Conservation (phyloP, 768 basidiomycete genomes). For the Artomyces pyxidatus region DNA sequence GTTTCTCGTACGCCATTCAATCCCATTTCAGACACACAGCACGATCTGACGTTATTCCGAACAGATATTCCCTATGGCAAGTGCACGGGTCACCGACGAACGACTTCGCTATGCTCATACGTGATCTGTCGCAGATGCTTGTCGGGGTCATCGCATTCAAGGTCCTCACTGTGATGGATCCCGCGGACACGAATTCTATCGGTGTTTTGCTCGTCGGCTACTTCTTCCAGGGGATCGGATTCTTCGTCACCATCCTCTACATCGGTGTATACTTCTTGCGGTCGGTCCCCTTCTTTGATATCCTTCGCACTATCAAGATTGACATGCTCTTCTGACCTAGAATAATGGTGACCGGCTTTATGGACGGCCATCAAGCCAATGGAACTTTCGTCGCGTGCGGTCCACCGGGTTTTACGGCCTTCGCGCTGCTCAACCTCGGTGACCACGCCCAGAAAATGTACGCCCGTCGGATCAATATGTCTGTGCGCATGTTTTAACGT, state of each 20-base stretch:
- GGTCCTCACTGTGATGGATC: conserved; percentile 30
- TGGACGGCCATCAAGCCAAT: conserved; percentile 40
- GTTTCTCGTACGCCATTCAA: conserved; percentile 24
- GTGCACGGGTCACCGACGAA: neutral
- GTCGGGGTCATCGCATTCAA: conserved; percentile 40
- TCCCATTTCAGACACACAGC: neutral
- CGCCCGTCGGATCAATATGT: conserved; percentile 4
- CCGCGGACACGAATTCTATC: conserved; percentile 28
- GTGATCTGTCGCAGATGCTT: conserved; percentile 32
- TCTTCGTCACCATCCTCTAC: conserved; percentile 44
- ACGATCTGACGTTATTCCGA: neutral
- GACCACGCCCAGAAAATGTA: conserved; percentile 30
- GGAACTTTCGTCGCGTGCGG: conserved; percentile 41
- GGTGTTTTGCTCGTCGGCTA: conserved; percentile 37
- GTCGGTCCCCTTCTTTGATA: conserved; percentile 2
- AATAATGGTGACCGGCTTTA: conserved; percentile 32
- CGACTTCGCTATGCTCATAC: neutral
- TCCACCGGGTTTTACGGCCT: conserved; percentile 42
- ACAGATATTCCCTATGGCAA: conserved; percentile 28
- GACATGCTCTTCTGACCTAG: neutral
- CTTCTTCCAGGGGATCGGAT: conserved; percentile 41
- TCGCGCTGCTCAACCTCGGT: conserved; percentile 38
- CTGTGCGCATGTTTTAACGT: neutral
- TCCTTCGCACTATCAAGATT: neutral
- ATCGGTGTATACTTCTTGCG: conserved; percentile 41